Evolutionary conservation across 208 protist genomes (phyloP), one percentile per base, ranked within the genome.

Genomic region (Novymonas esmeraldas): DNA sequence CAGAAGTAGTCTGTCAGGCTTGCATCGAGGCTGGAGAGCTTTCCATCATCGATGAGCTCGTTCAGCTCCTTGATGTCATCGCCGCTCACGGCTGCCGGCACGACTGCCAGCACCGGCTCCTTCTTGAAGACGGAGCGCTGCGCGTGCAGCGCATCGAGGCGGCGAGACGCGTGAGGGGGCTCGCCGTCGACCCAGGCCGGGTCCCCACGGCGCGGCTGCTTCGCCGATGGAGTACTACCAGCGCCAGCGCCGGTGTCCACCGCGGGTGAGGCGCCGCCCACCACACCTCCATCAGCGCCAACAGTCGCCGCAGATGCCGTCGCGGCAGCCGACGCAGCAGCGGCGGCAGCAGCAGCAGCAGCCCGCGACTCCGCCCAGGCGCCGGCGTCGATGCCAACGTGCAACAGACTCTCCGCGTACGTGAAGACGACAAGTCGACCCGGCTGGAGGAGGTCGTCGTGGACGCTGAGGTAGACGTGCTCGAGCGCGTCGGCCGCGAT

Each of bases 61-160:
- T 94, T 94, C 45, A 94, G 44, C n/a, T 75, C 73, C 24, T 82
- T 68, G 52, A 91, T 65, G 61, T 90, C 89, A 18, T 74, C 70
- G n/a, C 64, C 38, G 34, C 45, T 74, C 11, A 81, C 60, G 4
- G 45, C 18, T 45, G 73, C 56, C 10, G 76, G 58, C 14, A 94
- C 73, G 3, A 74, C 79, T 2, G 71, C 78, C 24, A 94, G 77
- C 49, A 80, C 76, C n/a, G 70, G 72, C 76, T 94, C 88, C 65
- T 67, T 73, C n/a, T 57, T 74, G 0, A 74, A 22, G 41, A 55
- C 41, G 2, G 60, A 55, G 50, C 55, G 68, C 24, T 54, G 64
- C 9, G 44, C 63, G 64, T 71, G 64, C 2, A 44, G 54, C 0
- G 68, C 60, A 42, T 74, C 68, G 3, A 67, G 52, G 16, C 68